Evolutionary conservation across 2,329 filamentous ascomycete species (phyloP), one percentile per base, ranked within the genome.

Genomic region (Alternaria sp.): DNA sequence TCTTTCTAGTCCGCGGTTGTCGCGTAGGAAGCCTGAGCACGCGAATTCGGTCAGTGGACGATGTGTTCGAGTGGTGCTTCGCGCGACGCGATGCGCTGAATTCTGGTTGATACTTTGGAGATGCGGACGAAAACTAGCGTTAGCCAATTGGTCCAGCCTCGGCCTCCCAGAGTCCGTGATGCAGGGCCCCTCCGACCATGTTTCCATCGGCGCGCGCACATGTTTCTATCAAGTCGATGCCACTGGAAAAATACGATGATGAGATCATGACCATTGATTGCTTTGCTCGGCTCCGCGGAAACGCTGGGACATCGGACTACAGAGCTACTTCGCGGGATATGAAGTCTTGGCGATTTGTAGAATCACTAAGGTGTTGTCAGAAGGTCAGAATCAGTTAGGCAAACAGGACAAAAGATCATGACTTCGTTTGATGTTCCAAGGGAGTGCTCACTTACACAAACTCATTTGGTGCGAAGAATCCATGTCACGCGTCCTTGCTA

Each of bases 81-180:
- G 30, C 49, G 60, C 60, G 60, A 52, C 57, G 61, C 51, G 56
- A 59, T 40, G 61, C 53, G 57, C 45, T 60, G 57, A 40, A 19
- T 52, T 52, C 12, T 30, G 30, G 13, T 45, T 51, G 57, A 36
- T 63, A 51, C 57, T 60, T 50, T 59, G 57, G 32, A 60, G 57
- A 60, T 60, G 57, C 30, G 61, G 55, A 51, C 32, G 57, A 63
- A 63, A 60, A 60, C 50, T 63, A 58, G 61, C 28, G 50, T 51
- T 55, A 26, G 51, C 44, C 44, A 26, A 40, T 51, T 55, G 30
- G 60, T 50, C 36, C 56, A 60, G 43, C 61, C 61, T 62, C 54
- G 54, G 61, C 55, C 44, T 32, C 36, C 36, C 36, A 40, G 36
- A 40, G 36, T 51, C 23, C 50, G 30, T 32, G 47, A 55, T 56